Base-by-base conservation (phyloP, 176 grass and related monocot genomes). In the Olyra latifolia region DNA sequence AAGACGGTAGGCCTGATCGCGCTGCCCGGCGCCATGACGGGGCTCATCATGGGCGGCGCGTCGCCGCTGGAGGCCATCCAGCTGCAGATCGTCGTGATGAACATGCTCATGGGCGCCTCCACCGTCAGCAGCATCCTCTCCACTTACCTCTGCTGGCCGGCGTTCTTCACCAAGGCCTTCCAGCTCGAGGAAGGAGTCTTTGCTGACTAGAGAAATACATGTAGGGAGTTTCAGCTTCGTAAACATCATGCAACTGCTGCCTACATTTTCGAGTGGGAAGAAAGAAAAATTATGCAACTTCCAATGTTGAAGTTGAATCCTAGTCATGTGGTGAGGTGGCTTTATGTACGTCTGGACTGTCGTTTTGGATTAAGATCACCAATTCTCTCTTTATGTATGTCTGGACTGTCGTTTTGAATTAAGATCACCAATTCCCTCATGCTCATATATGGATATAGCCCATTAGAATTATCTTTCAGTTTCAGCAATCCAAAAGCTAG, bases 161-260 rank as follows among this genome's bases (percentile, higher is more conserved):
- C 78, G 1, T 98, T 98, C 84, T 98, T 95, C 87, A 95, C 90
- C 47, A 93, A 84, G 48, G 90, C 95, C 4, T 95, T 88, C 80
- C 95, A 98, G 76, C 69, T 98, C 30, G 65, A 91, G 8, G 73
- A 85, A 47, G 81, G 75, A 43, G 90, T 91, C 28, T 89, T 97
- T 41, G 20, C 68, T 19, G 89, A 91, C 5, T 94, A 84, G 72
- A 5, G 10, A 35, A 25, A 24, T 10, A 10, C n/a, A n/a, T 35
- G 5, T 10, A 28, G 44, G 54, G 54, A 25, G 22, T 23, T 46
- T 56, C n/a, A 57, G 17, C 19, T 57, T 25, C 22, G 56, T 59
- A 27, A 6, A 35, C 56, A 14, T 59, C 56, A 59, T 59, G 10
- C 23, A 25, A 59, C 56, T 59, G 22, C 56, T 27, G 22, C 22